Evolutionary conservation across 164 flowering plant genomes (phyloP), one percentile per base, ranked within the genome.

Genomic region (Umbellularia californica): DNA sequence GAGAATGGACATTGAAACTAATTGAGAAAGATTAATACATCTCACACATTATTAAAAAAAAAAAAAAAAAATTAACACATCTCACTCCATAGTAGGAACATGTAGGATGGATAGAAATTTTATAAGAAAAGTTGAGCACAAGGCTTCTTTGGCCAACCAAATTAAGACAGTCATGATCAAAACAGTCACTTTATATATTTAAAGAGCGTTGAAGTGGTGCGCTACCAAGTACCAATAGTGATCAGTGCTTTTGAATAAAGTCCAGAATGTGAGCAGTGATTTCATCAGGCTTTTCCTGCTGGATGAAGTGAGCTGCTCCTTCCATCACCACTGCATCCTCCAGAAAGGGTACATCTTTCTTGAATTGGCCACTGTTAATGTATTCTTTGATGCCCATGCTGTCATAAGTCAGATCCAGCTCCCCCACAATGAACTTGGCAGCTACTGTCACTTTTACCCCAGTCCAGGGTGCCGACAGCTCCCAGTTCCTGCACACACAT

Each of bases 381-480:
- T 86, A 85, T 1, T 79, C 84, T 68, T 58, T 79, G 22, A 75
- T 70, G 3, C 87, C 85, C 2, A 51, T 62, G 1, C 71, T 33
- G 23, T 75, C 74, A 64, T 79, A 82, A 2, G 84, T 83, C 2
- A 80, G 65, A 50, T 86, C 88, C 60, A 78, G 78, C 25, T 86
- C 79, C 0, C 91, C 91, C 4, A 80, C 67, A 14, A 88, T 82
- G 23, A 82, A 79, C 79, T 88, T 88, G 3, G 78, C 68, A 7
- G 88, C 85, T 27, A 88, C 88, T 6, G 65, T 76, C 13, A 87
- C 71, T 70, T 88, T 80, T 17, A 81, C 67, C 22, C 86, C 88
- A 41, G 82, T 79, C 91, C 89, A 87, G 14, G 89, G 84, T 52
- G 83, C 86, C 6, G 78, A 58, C 24, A 87, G 82, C 81, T 88